Base-by-base conservation (phyloP, 495 filamentous ascomycete species). In the Clavariopsis aquatica region DNA sequence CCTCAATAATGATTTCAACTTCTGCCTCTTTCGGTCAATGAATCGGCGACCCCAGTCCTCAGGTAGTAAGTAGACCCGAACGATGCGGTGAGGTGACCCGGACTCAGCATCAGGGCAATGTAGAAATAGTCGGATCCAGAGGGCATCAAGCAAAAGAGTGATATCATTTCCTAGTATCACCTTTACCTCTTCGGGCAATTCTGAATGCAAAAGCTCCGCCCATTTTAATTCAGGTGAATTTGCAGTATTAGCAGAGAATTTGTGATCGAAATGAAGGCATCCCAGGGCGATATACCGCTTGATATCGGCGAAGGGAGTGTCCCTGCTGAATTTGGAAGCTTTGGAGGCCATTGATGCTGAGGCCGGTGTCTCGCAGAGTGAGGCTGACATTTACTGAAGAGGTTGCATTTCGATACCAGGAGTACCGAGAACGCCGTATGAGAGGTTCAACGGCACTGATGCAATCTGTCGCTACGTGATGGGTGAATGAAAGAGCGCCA, bases 121-220 rank as follows among this genome's bases (percentile, higher is more conserved):
- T n/a, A 62, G 17, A 53, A 71, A 71, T 0, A 65, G 13, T 15
- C 69, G 49, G 36, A 68, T 65, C 65, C 69, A 71, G 2, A 38
- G 13, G 4, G 69, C 69, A 9, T 57, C 49, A 13, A 71, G 51
- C 8, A 71, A 57, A 20, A 34, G 45, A 0, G 22, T 20, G 5
- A 36, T 61, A 34, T 65, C 49, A 22, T 56, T 49, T 23, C 63
- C 63, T 22, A 70, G 59, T 6, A 60, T 54, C 10, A 45, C 19
- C 26, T 61, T 55, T 27, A 52, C 22, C 22, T 64, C 64, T 7
- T 52, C 59, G 19, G 64, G 34, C 20, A 70, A 55, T 13, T 31
- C 19, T 23, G 36, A 36, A 27, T 26, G 24, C 1, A 49, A 17
- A 0, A 70, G 23, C 41, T 70, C 67, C 2, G 36, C 10, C 67